phyloP scores from a whole-genome alignment of 179 eudicot genomes.

The Corrigiola litoralis region DNA sequence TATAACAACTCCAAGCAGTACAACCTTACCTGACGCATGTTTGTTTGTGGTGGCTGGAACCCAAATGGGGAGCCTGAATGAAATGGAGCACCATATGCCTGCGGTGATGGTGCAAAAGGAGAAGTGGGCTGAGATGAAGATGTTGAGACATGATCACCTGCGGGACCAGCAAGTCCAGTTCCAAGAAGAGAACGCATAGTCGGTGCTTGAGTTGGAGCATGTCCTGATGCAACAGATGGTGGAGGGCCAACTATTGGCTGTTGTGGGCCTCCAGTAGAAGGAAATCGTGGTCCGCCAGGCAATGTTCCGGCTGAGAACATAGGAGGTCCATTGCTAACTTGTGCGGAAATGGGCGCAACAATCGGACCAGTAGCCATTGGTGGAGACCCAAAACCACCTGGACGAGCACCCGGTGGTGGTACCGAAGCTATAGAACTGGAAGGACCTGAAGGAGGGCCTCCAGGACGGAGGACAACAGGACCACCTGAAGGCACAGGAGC shows the following conservation, averaged over 20 bases:
- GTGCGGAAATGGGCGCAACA: slow-evolving; percentile 30
- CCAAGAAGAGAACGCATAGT: slow-evolving; percentile 49
- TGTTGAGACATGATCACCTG: slow-evolving; percentile 30
- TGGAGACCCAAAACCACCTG: slow-evolving; percentile 49
- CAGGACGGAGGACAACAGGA: slow-evolving; percentile 28
- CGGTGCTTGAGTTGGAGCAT: slow-evolving; percentile 47
- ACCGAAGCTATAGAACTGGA: slow-evolving; percentile 30
- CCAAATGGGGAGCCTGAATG: slow-evolving; percentile 57
- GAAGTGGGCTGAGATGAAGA: slow-evolving; percentile 38
- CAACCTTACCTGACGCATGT: slow-evolving; percentile 51
- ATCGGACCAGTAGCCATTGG: slow-evolving; percentile 38
- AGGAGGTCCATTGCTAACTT: slow-evolving; percentile 63
- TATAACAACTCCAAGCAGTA: slow-evolving; percentile 1
- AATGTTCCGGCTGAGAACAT: slow-evolving; percentile 34
- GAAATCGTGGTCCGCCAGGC: slow-evolving; percentile 39
- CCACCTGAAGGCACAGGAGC: slow-evolving; percentile 20
- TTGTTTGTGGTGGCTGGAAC: slow-evolving; percentile 57
- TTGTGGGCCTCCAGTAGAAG: slow-evolving; percentile 33
- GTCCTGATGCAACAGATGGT: slow-evolving; percentile 27
- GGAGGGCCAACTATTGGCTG: slow-evolving; percentile 47
- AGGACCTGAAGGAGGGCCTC: slow-evolving; percentile 29
- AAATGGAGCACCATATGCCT: slow-evolving; percentile 33
- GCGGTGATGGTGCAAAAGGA: slow-evolving; percentile 38
- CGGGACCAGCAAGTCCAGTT: slow-evolving; percentile 36
- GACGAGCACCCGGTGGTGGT: slow-evolving; percentile 37